Base-by-base conservation (phyloP, 2,329 filamentous ascomycete genomes). In the Nothomitra cinnamomea region DNA sequence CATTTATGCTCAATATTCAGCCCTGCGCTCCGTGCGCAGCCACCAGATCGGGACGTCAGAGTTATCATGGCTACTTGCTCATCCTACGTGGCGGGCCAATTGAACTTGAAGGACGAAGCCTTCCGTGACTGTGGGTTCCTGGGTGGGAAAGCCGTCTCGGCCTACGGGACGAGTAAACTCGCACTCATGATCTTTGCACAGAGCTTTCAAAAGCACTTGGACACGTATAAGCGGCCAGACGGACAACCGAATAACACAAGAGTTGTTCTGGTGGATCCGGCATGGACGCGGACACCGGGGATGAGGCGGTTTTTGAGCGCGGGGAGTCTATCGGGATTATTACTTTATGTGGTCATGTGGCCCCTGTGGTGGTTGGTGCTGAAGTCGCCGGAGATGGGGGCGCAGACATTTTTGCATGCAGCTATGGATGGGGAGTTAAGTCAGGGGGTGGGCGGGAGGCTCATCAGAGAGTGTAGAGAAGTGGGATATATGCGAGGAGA, bases 161-260 rank as follows among this genome's bases (percentile, higher is more conserved):
- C 35, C 52, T 84, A 62, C 71, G 77, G 68, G 79, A 76, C 71
- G 76, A 83, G 73, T 72, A 72, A 77, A 63, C 64, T 96, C 25
- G 87, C 92, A 0, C 73, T 95, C 47, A 94, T 90, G 74, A 80
- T 85, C 15, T 96, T 98, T 64, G 89, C 86, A 0, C 78, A 83
- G 50, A 85, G 90, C 7, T 95, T 90, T 65, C 90, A 96, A 69
- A 92, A 94, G 65, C 90, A 95, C 65, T 74, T 98, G 48, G 82
- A 88, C 59, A 72, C 82, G 1, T 94, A 94, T 67, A 78, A 85
- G 62, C 77, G 92, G 22, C 87, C 89, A 0, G 92, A 98, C 64
- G 78, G 83, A 57, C 72, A 85, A 49, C 87, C 87, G 1, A 83
- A 82, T 71, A 95, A 87, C 60, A 77, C 88, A 2, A 79, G 86